Percentiles rank a stretch among this genome's conserved stretches.
Evolutionary conservation across 2,329 filamentous ascomycete species (phyloP).

Genomic region (Colletotrichum sp.): DNA sequence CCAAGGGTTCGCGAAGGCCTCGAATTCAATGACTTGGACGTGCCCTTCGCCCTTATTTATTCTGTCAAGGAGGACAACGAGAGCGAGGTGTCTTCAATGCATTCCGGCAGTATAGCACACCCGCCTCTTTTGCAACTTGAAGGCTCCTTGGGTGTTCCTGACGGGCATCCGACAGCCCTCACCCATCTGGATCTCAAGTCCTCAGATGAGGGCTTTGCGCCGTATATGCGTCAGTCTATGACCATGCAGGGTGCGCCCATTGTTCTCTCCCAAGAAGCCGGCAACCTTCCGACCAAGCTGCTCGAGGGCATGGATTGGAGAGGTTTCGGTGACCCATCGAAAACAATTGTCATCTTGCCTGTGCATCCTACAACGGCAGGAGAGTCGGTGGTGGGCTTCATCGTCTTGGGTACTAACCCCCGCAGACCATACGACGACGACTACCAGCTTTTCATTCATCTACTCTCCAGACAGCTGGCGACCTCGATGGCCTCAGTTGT

Average conservation of each 20-base stretch:
- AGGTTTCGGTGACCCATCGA: conserved; percentile 74
- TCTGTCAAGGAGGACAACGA: conserved; percentile 74
- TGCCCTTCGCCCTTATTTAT: conserved; percentile 79
- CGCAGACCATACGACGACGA: conserved; percentile 80
- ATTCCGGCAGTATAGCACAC: conserved; percentile 68
- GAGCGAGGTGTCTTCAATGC: conserved; percentile 73
- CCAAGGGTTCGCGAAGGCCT: conserved; percentile 70
- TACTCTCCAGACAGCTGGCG: conserved; percentile 76
- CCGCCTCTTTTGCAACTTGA: conserved; percentile 73
- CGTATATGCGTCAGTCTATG: conserved; percentile 79
- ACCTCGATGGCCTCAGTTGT: conserved; percentile 84
- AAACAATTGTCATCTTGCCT: conserved; percentile 76
- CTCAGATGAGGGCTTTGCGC: conserved; percentile 75
- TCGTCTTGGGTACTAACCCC: conserved; percentile 81
- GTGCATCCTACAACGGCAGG: conserved; percentile 76
- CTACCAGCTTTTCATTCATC: conserved; percentile 77
- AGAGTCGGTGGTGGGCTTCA: conserved; percentile 76
- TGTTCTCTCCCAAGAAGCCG: conserved; percentile 69
- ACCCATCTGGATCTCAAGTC: conserved; percentile 70
- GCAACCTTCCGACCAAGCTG: conserved; percentile 67
- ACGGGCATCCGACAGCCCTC: conserved; percentile 65
- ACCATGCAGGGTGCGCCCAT: conserved; percentile 67
- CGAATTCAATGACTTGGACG: conserved; percentile 75
- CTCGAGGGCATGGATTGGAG: conserved; percentile 72
- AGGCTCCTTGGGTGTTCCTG: conserved; percentile 71